Base-by-base conservation (phyloP, 2,329 filamentous ascomycete genomes). In the Monosporascus ibericus region DNA sequence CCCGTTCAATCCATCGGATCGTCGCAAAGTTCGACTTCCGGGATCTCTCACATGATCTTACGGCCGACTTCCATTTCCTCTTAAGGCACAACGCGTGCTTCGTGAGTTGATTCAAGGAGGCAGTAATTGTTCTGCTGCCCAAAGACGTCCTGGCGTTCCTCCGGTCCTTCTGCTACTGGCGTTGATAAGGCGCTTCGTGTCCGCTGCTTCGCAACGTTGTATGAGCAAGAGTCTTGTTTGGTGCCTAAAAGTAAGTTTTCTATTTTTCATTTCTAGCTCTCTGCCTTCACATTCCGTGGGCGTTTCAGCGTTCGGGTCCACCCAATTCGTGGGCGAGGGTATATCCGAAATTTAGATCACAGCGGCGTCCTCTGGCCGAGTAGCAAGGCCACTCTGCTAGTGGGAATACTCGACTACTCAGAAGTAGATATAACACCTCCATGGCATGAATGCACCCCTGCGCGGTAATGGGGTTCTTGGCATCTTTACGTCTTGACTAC, bases 231-330 rank as follows among this genome's bases (percentile, higher is more conserved):
- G 56, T 63, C 52, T 61, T 56, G 70, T 75, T 75, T 72, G 75
- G 75, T 74, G 74, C 75, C 68, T 70, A 78, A 78, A 77, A 78
- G 75, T 78, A 69, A 78, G 75, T 78, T 58, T 60, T 56, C 44
- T 59, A 48, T 60, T 59, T 58, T 52, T 52, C 56, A 47, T 48
- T 51, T 27, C 24, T 7, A 15, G 6, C 20, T 27, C 20, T 27
- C 20, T n/a, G 7, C 22, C 11, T 46, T 25, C 20, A 15, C 42
- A 3, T 27, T 53, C 47, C 53, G 51, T 46, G 42, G 42, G 15
- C 48, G 27, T 56, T 53, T 59, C 54, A 49, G 60, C 58, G 62
- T 63, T 62, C 55, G 55, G 55, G 42, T 4, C 22, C 42, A 25
- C 42, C 42, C 24, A 27, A 27, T n/a, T 15, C n/a, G 22, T 24